A percentile compares a stretch with the other conserved stretches of the same genome.
Conservation (phyloP, 2,329 filamentous ascomycete genomes). For the Didymella segeticola region DNA sequence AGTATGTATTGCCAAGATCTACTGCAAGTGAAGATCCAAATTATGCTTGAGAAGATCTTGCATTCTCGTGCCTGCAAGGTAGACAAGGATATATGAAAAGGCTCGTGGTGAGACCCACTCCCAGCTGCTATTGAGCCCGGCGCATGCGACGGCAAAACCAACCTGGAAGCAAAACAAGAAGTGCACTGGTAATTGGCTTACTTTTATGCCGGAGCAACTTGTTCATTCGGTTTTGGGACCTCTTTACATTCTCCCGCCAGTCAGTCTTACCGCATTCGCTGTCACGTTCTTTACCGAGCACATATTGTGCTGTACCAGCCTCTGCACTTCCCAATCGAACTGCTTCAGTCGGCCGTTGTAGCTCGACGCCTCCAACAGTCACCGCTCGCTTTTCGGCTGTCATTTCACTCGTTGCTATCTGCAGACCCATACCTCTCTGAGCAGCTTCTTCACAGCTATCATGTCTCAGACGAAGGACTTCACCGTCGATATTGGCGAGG, state of each 20-base stretch:
- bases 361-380: conserved; percentile 16
- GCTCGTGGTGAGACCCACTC: conserved; percentile 3
- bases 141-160: background rate
- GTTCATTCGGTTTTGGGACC: background rate
- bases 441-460: conserved; percentile 1
- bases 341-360: background rate
- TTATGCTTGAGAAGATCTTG: conserved; percentile 5
- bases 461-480: conserved; percentile 38
- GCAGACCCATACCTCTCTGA: background rate
- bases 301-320: conserved; percentile 3
- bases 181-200: background rate
- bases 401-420: conserved; percentile 2
- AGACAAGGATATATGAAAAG: conserved; percentile 6
- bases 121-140: background rate
- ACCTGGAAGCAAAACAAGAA: background rate
- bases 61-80: conserved; percentile 2
- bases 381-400: conserved; percentile 35
- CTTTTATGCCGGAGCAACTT: background rate
- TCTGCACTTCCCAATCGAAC: background rate
- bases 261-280: background rate
- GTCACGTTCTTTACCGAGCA: background rate
- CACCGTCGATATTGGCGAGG: conserved; percentile 37
- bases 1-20: conserved; percentile 12
- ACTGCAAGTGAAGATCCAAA: conserved; percentile 1
- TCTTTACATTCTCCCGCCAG: background rate